A percentile compares a stretch with the other conserved stretches of the same genome.
Conservation (phyloP, 2,329 filamentous ascomycete genomes). For the Phialemoniopsis sp. region DNA sequence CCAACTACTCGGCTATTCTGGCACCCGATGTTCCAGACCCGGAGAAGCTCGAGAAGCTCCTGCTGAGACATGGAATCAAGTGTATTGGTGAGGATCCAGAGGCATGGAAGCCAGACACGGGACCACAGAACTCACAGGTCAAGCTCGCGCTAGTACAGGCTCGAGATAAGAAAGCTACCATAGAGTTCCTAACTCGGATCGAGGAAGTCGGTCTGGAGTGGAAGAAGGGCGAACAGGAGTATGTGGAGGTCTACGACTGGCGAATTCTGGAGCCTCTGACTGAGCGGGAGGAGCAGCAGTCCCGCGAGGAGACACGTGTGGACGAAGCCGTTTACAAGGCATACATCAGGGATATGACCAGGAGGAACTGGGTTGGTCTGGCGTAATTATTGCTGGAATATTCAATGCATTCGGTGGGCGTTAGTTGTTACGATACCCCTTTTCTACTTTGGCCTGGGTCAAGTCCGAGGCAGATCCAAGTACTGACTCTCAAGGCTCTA, state of each 20-base stretch:
- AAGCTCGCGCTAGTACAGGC: constrained; percentile 28
- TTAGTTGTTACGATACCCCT: too few species aligned
- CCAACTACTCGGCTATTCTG: too few species aligned
- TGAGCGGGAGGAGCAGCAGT: constrained; percentile 13
- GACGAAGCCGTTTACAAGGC: not conserved
- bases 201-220: constrained; percentile 12
- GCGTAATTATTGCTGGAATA: not conserved
- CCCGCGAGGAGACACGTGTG: not conserved
- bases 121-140: too few species aligned
- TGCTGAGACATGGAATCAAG: too few species aligned
- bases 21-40: too few species aligned
- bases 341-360: not conserved
- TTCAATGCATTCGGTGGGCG: too few species aligned
- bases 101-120: too few species aligned
- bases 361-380: not conserved
- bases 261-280: constrained; percentile 24
- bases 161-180: constrained; percentile 17
- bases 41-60: too few species aligned
- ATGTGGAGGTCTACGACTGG: constrained; percentile 31
- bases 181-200: constrained; percentile 21
- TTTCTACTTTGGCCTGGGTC: too few species aligned
- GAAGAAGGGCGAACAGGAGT: constrained; percentile 17
- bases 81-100: too few species aligned
- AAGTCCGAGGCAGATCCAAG: too few species aligned
- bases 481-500: too few species aligned